Conservation (phyloP, 1,139 yeast genomes). For the Pichia cactophila region DNA sequence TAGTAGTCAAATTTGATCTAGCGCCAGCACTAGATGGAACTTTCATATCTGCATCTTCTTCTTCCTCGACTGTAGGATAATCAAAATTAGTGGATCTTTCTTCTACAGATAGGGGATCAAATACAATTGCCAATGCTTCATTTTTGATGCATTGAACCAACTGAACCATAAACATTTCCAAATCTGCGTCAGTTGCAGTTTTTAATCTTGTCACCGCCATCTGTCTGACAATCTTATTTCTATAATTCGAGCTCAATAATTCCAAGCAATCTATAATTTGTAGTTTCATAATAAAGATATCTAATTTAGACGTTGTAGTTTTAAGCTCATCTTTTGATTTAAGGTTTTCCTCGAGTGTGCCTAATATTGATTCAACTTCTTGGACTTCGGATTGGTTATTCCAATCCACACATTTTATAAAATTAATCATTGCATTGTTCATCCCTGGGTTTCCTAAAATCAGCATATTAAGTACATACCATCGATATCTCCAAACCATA, state of each 20-base stretch:
- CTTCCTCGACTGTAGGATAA: conserved; percentile 10
- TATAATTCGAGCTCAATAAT: conserved; percentile 65
- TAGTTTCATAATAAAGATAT: conserved; percentile 24
- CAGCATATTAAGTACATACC: conserved; percentile 64
- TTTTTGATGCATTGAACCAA: conserved; percentile 88
- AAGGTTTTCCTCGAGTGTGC: conserved; percentile 17
- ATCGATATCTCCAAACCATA: conserved; percentile 85
- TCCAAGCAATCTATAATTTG: conserved; percentile 93
- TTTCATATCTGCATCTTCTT: conserved; percentile 17
- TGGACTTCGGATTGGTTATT: conserved; percentile 72
- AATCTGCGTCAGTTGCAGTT: conserved; percentile 71
- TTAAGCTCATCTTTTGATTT: conserved; percentile 2
- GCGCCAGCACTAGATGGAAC: conserved; percentile 3
- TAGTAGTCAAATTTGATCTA: conserved; percentile 17
- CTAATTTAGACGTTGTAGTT: conserved; percentile 2
- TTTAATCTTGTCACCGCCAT: conserved; percentile 83
- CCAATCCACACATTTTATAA: conserved; percentile 84
- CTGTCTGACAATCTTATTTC: conserved; percentile 52
- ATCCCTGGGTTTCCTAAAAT: conserved; percentile 26
- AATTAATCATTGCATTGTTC: conserved; percentile 48
- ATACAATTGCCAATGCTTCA: conserved; percentile 31
- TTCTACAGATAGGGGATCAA: neutral
- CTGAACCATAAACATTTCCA: conserved; percentile 77
- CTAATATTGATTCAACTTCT: conserved; percentile 54
- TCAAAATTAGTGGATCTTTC: neutral